Conservation (phyloP, 306 rosid species). For the Cucumis hystrix region DNA sequence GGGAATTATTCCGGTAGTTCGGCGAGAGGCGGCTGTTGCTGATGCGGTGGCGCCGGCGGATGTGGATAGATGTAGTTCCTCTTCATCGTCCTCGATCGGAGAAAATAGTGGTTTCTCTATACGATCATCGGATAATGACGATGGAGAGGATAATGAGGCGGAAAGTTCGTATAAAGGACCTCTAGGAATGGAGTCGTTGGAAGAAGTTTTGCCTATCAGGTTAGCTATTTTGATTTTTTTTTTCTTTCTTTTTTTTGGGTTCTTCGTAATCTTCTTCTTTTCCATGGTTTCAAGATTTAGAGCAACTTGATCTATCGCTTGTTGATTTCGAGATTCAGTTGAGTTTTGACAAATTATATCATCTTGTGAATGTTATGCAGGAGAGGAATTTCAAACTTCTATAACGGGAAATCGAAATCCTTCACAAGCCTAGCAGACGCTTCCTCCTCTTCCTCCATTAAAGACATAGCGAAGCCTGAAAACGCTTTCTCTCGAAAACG, state of each 20-base stretch:
- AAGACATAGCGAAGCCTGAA: constrained; percentile 64
- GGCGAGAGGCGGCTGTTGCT: neutral
- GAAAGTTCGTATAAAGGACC: constrained; percentile 49
- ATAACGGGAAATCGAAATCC: constrained; percentile 84
- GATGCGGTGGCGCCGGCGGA: neutral
- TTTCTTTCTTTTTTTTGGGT: too few relatives aligned
- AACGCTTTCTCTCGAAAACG: constrained; percentile 68
- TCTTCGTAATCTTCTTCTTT: neutral
- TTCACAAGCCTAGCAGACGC: constrained; percentile 70
- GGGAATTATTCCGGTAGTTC: constrained; percentile 1
- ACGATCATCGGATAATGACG: constrained; percentile 28
- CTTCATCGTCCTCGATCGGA: constrained; percentile 67
- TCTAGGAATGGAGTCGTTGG: constrained; percentile 56
- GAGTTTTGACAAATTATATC: neutral
- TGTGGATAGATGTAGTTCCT: constrained; percentile 23
- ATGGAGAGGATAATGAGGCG: constrained; percentile 46
- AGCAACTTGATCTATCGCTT: neutral
- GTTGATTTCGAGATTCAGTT: neutral
- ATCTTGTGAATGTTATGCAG: constrained; percentile 22
- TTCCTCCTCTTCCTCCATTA: constrained; percentile 24
- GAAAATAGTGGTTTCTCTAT: constrained; percentile 47
- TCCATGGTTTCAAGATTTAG: neutral
- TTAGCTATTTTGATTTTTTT: neutral
- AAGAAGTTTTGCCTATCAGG: constrained; percentile 77
- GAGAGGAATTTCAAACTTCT: constrained; percentile 81